phyloP scores from a whole-genome alignment of 192 early-diverging fungal genomes.

The Coemansia furcata region DNA sequence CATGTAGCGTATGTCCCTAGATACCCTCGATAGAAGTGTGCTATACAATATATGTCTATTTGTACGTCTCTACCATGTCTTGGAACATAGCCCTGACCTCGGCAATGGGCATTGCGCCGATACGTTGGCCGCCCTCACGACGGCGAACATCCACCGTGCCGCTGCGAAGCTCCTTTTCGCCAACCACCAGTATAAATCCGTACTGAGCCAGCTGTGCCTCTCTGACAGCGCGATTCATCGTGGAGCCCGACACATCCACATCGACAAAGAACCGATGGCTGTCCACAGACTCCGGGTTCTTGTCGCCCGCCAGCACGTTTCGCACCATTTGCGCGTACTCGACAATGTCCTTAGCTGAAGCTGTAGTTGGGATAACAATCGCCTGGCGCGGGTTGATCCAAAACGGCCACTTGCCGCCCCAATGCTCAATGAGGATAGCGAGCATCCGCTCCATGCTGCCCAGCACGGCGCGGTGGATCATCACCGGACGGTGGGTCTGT shows the following conservation, averaged over 20 bases:
- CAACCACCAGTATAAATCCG: constrained; percentile 85
- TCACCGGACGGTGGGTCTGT: constrained; percentile 70
- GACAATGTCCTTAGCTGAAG: constrained; percentile 51
- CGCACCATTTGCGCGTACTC: constrained; percentile 68
- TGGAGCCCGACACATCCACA: constrained; percentile 62
- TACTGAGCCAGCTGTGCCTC: constrained; percentile 80
- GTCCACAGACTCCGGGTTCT: constrained; percentile 45
- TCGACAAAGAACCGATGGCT: constrained; percentile 78
- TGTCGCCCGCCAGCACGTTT: constrained; percentile 31
- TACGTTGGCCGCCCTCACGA: constrained; percentile 56
- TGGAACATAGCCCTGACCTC: constrained; percentile 61
- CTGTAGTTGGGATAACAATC: constrained; percentile 68
- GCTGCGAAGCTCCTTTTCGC: constrained; percentile 71
- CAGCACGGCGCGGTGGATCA: constrained; percentile 91
- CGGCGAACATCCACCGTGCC: constrained; percentile 72
- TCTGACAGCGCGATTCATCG: constrained; percentile 74
- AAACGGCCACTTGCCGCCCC: constrained; percentile 89
- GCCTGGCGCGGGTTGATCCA: constrained; percentile 92
- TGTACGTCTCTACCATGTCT: constrained; percentile 43
- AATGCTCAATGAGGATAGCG: constrained; percentile 93
- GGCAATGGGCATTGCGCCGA: constrained; percentile 63
- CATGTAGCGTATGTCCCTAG: constrained; percentile 22
- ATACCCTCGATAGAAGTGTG: neutral
- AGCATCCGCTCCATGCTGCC: constrained; percentile 93
- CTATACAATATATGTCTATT: constrained; percentile 22